These are phyloP conservation scores for Tetragonia tetragonoides DNA, from an alignment of 148 eudicot genomes.

Conservation along the genomic window DNA sequence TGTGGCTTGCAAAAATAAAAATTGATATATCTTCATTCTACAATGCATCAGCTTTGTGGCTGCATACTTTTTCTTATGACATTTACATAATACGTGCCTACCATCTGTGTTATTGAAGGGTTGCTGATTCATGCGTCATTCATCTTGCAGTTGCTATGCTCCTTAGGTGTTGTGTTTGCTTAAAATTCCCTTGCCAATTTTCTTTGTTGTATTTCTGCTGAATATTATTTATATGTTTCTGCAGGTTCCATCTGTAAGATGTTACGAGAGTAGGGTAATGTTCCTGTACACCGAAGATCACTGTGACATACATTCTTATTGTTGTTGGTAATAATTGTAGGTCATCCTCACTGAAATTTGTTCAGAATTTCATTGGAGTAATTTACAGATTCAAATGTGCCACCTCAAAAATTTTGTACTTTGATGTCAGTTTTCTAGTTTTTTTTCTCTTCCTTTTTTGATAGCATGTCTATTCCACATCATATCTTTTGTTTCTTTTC, in stretches of 20 bases:
- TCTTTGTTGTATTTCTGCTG: neutral
- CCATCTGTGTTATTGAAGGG: neutral
- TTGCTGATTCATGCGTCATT: too few relatives aligned
- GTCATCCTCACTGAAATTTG: slow-evolving; percentile 18
- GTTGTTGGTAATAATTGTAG: slow-evolving; percentile 23
- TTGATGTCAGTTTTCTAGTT: slow-evolving; percentile 2
- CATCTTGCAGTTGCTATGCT: too few relatives aligned
- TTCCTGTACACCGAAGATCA: slow-evolving; percentile 24
- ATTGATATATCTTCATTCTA: too few relatives aligned
- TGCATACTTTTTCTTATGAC: neutral
- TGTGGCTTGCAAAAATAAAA: neutral
- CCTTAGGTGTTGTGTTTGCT: too few relatives aligned
- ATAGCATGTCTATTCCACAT: neutral
- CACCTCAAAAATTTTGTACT: slow-evolving; percentile 24
- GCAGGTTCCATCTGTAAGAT: slow-evolving; percentile 26
- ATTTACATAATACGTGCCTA: neutral
- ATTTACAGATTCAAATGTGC: neutral
- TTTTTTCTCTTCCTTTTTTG: neutral
- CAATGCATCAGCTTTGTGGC: neutral
- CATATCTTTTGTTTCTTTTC: too few relatives aligned
- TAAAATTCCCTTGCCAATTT: neutral
- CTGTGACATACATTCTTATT: slow-evolving; percentile 26
- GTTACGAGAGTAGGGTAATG: slow-evolving; percentile 18
- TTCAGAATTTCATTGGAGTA: slow-evolving; percentile 10
- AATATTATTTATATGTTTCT: slow-evolving; percentile 1